A percentile compares a stretch with the other conserved stretches of the same genome.
Evolutionary conservation across 495 filamentous ascomycete genomes (phyloP).

Genomic region (Polyplosphaeria fusca): DNA sequence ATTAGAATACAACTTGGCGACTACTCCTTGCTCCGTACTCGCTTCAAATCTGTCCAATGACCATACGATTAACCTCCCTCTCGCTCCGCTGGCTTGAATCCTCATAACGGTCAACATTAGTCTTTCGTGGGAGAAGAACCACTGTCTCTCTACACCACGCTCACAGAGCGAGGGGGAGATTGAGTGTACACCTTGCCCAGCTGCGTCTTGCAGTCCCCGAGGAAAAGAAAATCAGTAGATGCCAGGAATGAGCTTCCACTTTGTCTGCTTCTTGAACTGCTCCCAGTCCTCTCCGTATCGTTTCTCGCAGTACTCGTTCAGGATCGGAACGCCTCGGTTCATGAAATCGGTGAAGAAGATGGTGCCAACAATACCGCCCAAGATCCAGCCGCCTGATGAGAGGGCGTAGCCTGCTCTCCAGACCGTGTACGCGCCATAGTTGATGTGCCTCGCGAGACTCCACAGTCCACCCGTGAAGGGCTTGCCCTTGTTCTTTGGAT

Average conservation of each 20-base stretch:
- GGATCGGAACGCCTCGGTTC: conserved; percentile 44
- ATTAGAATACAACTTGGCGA: too few relatives aligned
- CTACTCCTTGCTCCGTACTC: too few relatives aligned
- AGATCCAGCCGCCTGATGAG: conserved; percentile 48
- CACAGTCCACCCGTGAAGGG: conserved; percentile 53
- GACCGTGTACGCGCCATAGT: conserved; percentile 56
- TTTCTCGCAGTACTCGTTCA: conserved; percentile 52
- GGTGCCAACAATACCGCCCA: conserved; percentile 39
- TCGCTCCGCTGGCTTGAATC: too few relatives aligned
- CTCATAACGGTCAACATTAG: too few relatives aligned
- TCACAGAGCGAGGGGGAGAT: too few relatives aligned
- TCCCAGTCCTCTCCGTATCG: conserved; percentile 35
- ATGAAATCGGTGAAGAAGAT: conserved; percentile 50
- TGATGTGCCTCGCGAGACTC: conserved; percentile 54
- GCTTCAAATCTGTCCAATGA: too few relatives aligned
- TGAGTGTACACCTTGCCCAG: too few relatives aligned
- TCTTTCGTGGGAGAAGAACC: too few relatives aligned
- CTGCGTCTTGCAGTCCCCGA: too few relatives aligned
- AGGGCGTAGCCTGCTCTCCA: conserved; percentile 55
- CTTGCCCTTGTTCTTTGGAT: conserved; percentile 53
- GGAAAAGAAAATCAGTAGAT: too few relatives aligned
- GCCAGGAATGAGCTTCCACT: conserved; percentile 21
- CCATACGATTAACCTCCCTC: too few relatives aligned
- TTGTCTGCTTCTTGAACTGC: conserved; percentile 34
- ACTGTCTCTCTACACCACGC: too few relatives aligned